phyloP scores from a whole-genome alignment of 2,329 filamentous ascomycete species.

The Cordyceps tenuipes region DNA sequence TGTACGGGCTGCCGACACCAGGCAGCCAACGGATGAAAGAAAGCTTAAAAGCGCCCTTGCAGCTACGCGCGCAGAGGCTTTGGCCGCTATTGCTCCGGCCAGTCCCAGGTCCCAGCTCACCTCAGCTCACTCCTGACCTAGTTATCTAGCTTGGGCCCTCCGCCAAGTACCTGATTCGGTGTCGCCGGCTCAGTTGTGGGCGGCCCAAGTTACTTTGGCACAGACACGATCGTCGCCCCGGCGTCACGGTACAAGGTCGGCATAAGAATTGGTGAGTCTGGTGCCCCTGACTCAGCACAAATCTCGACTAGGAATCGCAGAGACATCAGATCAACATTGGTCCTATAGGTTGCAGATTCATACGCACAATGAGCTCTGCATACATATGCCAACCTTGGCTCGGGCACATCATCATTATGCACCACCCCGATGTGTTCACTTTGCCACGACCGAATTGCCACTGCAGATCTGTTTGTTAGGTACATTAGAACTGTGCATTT shows the following conservation, averaged over 20 bases:
- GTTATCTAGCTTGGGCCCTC: no score
- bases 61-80: background rate
- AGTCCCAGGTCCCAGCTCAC: background rate
- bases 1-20: background rate
- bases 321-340: background rate
- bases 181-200: background rate
- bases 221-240: constrained; percentile 9
- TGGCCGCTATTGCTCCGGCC: background rate
- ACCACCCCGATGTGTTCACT: background rate
- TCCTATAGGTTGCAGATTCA: no score
- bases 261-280: background rate
- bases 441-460: background rate
- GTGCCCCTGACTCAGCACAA: background rate
- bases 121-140: no score
- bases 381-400: no score
- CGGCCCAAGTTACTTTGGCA: background rate
- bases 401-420: background rate
- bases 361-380: no score
- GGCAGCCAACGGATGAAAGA: background rate
- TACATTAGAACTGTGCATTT: background rate
- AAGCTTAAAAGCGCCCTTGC: background rate
- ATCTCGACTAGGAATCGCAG: background rate
- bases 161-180: background rate
- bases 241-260: background rate
- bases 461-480: background rate